Evolutionary conservation across 331 rosid species (phyloP).

Genomic region (Erythrophleum ivorense): DNA sequence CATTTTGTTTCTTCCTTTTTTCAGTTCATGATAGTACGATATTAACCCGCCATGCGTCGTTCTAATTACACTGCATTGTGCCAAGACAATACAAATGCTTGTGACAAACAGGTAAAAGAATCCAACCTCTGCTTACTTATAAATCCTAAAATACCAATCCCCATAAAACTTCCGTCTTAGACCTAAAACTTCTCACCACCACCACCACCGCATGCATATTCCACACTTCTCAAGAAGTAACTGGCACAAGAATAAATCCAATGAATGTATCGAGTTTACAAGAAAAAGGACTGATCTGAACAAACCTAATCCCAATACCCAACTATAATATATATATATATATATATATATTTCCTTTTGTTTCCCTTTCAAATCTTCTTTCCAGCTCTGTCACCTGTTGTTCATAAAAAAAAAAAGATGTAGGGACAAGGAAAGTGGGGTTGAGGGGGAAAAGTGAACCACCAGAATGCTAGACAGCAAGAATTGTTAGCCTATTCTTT

Average conservation of each 20-base stretch:
- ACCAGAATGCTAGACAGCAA: slow-evolving; percentile 64
- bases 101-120: slow-evolving; percentile 34
- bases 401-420: slow-evolving; percentile 36
- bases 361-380: slow-evolving; percentile 17
- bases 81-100: slow-evolving; percentile 37
- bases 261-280: slow-evolving; percentile 67
- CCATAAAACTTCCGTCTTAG: slow-evolving; percentile 48
- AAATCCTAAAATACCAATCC: slow-evolving; percentile 33
- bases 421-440: slow-evolving; percentile 32
- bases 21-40: background rate
- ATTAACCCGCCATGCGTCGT: slow-evolving; percentile 28
- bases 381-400: slow-evolving; percentile 46
- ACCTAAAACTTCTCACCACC: slow-evolving; percentile 29
- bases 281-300: slow-evolving; percentile 49
- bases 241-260: slow-evolving; percentile 91
- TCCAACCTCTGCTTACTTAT: slow-evolving; percentile 41
- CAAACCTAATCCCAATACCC: slow-evolving; percentile 70
- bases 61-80: slow-evolving; percentile 30
- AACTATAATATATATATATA: slow-evolving; percentile 38
- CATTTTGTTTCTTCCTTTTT: background rate
- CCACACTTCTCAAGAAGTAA: slow-evolving; percentile 59
- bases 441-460: slow-evolving; percentile 27
- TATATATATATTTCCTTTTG: background rate
- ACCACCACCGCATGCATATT: slow-evolving; percentile 47
- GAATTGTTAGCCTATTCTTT: slow-evolving; percentile 57